Base-by-base conservation (phyloP, 192 early-diverging fungal species). In the Geosiphon pyriformis region DNA sequence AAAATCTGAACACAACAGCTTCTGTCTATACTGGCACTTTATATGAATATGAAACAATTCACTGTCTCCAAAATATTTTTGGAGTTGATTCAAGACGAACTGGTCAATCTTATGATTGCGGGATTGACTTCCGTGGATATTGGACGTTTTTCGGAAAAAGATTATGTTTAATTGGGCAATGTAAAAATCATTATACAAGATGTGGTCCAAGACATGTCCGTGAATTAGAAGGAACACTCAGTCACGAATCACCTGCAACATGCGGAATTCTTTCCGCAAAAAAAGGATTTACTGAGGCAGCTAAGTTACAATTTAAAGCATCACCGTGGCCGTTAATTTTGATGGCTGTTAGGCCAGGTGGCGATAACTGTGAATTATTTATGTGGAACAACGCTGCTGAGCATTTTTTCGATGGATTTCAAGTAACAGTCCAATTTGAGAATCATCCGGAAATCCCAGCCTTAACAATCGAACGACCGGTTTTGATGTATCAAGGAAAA, bases 21-120 rank as follows among this genome's bases (percentile, higher is more conserved):
- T 11, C 12, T 3, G 33, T 67, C 18, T 67, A 67, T 27, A n/a
- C 17, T 18, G 65, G 65, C 11, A 67, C 52, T 17, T 47, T 67
- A 29, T 67, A 67, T 47, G 65, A 67, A 57, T 67, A 67, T 47
- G 53, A 67, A 20, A 67, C 65, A 0, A 56, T 67, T 7, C 1
- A 32, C 26, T 67, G 65, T 12, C 32, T 67, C 18, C 4, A 67
- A 67, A 46, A 56, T 12, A 2, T 27, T 27, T 56, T 67, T 57
- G 54, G 54, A 17, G 56, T 67, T n/a, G 29, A 26, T 27, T 20
- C 53, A 54, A 26, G 37, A 20, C 32, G 54, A 32, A 26, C 29
- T 1, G 65, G 65, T 17, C 29, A 31, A 56, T 7, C 53, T 56
- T 22, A 32, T 56, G 65, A 67, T 57, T 12, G 22, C n/a, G 65